Base-by-base conservation (phyloP, 805 yeast species). In the Cyberlindnera samutprakarnensis region DNA sequence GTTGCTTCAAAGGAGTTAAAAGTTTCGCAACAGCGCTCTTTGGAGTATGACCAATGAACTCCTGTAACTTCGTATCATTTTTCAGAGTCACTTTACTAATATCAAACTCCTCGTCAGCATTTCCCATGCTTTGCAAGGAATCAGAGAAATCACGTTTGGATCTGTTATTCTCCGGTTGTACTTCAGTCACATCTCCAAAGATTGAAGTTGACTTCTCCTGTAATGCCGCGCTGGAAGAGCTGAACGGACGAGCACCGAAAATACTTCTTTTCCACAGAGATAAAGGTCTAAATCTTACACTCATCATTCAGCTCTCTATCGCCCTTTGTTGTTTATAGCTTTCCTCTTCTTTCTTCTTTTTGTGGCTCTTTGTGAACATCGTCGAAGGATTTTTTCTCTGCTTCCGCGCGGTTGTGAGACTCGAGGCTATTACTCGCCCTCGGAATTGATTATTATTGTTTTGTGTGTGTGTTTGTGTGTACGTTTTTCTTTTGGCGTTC, bases 1-100 rank as follows among this genome's bases (percentile, higher is more conserved):
- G 59, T 41, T 67, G 68, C 54, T 86, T 87, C 39, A 86, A 62
- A 9, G 95, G 90, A 5, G 86, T 67, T 12, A 87, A 54, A 12
- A 74, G 57, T 22, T 60, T 56, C 33, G 74, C 72, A 28, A 73
- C 70, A 8, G 83, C 77, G 13, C 70, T 56, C 36, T 66, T 60
- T 49, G 85, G 66, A 39, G 53, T 44, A 23, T 76, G 51, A 23
- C 72, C 64, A 30, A 70, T 53, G 46, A 57, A 73, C 36, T 69
- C 68, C 46, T 75, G 78, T 43, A 72, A 44, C 29, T 41, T 39
- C 18, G 28, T 44, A 44, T 62, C 67, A 32, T 54, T 59, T 4
- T 49, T 43, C 4, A 55, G 28, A 2, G 61, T 59, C 18, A 62
- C 44, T n/a, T 46, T 41, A 14, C 37, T 46, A 20, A 36, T 42